Percentiles rank a stretch among this genome's conserved stretches.
phyloP scores from a whole-genome alignment of 1,284 basidiomycete species.

The Meripilus lineatus region DNA sequence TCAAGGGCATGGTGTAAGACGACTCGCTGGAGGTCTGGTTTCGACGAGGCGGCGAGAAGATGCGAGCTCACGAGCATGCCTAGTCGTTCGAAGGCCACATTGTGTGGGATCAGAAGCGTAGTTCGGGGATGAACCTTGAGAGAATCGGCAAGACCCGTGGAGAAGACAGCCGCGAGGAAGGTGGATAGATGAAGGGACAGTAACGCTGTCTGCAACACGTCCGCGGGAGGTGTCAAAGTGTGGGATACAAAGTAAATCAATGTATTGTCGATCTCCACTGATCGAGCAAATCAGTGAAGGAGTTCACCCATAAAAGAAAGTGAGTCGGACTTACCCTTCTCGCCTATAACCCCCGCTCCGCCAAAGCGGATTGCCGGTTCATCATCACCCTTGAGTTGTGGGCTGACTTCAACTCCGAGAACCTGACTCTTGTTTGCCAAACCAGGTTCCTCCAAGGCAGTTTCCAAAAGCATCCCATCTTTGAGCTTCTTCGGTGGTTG shows the following conservation, averaged over 20 bases:
- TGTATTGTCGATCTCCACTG: constrained; percentile 72
- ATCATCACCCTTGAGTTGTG: constrained; percentile 39
- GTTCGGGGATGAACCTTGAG: constrained; percentile 68
- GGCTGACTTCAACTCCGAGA: constrained; percentile 62
- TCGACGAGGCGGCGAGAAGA: constrained; percentile 71
- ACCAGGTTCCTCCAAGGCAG: constrained; percentile 66
- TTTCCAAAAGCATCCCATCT: constrained; percentile 75
- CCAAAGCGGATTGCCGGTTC: constrained; percentile 70
- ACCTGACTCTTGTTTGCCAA: constrained; percentile 72
- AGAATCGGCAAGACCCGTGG: constrained; percentile 71
- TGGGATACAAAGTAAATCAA: constrained; percentile 89
- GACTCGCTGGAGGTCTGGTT: constrained; percentile 76
- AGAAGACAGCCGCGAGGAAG: constrained; percentile 87
- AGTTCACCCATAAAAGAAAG: constrained; percentile 4
- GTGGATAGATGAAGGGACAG: constrained; percentile 82
- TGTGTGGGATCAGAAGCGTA: constrained; percentile 86
- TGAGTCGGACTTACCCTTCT: constrained; percentile 49
- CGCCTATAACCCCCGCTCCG: constrained; percentile 76
- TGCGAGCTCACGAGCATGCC: constrained; percentile 86
- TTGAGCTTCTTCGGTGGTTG: constrained; percentile 67
- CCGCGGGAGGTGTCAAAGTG: constrained; percentile 77
- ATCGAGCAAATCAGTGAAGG: not conserved
- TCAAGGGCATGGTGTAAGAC: constrained; percentile 84
- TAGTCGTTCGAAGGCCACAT: constrained; percentile 82
- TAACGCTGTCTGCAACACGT: constrained; percentile 79